Conservation (phyloP, 305 asterid genomes). For the Ilex paraguariensis region DNA sequence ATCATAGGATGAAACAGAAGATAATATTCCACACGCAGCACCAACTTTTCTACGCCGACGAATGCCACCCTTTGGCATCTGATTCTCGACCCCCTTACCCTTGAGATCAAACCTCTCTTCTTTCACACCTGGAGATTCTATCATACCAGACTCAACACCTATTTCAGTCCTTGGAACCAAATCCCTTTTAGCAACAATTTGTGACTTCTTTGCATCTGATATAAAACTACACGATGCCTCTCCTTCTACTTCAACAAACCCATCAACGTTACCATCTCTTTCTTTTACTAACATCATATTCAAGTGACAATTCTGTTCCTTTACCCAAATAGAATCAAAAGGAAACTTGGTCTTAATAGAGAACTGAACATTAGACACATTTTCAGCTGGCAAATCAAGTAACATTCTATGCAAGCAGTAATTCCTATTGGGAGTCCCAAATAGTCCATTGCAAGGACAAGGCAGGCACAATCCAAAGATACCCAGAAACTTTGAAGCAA, state of each 20-base stretch:
- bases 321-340: slow-evolving; percentile 34
- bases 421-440: slow-evolving; percentile 29
- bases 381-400: slow-evolving; percentile 59
- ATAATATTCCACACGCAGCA: slow-evolving; percentile 25
- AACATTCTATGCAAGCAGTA: slow-evolving; percentile 57
- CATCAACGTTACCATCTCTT: slow-evolving; percentile 17
- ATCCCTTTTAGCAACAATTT: slow-evolving; percentile 20
- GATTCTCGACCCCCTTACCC: slow-evolving; percentile 53
- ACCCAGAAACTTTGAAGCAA: slow-evolving; percentile 61
- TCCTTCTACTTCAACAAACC: slow-evolving; percentile 47
- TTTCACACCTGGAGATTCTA: slow-evolving; percentile 19
- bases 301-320: slow-evolving; percentile 13
- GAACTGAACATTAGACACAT: slow-evolving; percentile 49
- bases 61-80: slow-evolving; percentile 45
- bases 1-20: slow-evolving; percentile 42
- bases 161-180: slow-evolving; percentile 7
- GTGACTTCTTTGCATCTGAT: slow-evolving; percentile 38
- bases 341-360: slow-evolving; percentile 59
- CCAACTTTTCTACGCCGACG: slow-evolving; percentile 35
- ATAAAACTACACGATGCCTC: slow-evolving; percentile 62
- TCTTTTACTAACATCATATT: slow-evolving; percentile 20
- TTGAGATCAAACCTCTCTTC: slow-evolving; percentile 51
- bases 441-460: slow-evolving; percentile 70
- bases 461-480: slow-evolving; percentile 65
- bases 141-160: slow-evolving; percentile 15